Evolutionary conservation across 1,139 yeast genomes (phyloP).

Genomic region (Suhomyces guaymorum): DNA sequence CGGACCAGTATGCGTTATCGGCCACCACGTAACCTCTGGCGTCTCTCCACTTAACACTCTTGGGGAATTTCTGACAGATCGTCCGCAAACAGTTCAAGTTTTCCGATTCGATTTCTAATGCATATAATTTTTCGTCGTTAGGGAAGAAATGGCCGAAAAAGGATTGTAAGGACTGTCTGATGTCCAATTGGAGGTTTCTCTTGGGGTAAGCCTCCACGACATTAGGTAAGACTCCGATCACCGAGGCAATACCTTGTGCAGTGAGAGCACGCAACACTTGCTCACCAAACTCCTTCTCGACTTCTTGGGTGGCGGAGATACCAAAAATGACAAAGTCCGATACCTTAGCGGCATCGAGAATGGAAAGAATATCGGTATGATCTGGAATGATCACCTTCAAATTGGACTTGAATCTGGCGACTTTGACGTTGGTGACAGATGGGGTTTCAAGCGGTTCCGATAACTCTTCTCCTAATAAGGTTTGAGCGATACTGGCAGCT

Average conservation of each 20-base stretch:
- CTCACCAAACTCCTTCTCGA: conserved; percentile 78
- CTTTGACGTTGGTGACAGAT: conserved; percentile 48
- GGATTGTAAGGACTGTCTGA: conserved; percentile 77
- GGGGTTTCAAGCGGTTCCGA: conserved; percentile 31
- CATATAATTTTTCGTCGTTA: conserved; percentile 71
- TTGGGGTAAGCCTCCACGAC: conserved; percentile 65
- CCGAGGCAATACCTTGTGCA: conserved; percentile 89
- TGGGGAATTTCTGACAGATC: conserved; percentile 84
- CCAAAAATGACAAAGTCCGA: conserved; percentile 90
- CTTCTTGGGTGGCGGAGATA: conserved; percentile 81
- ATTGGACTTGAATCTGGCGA: conserved; percentile 71
- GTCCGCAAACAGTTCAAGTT: conserved; percentile 68
- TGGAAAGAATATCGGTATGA: conserved; percentile 60
- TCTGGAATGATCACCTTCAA: conserved; percentile 78
- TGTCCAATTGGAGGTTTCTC: conserved; percentile 74
- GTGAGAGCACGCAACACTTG: conserved; percentile 83
- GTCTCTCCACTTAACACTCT: conserved; percentile 88
- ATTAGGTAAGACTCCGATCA: conserved; percentile 80
- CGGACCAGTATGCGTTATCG: conserved; percentile 56
- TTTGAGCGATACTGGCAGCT: conserved; percentile 56
- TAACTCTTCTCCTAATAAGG: conserved; percentile 42
- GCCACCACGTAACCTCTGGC: conserved; percentile 84
- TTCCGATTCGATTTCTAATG: conserved; percentile 69
- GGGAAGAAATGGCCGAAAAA: conserved; percentile 92
- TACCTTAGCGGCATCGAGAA: conserved; percentile 83